phyloP scores from a whole-genome alignment of 169 alveolate genomes.

The Eimeria tenella region DNA sequence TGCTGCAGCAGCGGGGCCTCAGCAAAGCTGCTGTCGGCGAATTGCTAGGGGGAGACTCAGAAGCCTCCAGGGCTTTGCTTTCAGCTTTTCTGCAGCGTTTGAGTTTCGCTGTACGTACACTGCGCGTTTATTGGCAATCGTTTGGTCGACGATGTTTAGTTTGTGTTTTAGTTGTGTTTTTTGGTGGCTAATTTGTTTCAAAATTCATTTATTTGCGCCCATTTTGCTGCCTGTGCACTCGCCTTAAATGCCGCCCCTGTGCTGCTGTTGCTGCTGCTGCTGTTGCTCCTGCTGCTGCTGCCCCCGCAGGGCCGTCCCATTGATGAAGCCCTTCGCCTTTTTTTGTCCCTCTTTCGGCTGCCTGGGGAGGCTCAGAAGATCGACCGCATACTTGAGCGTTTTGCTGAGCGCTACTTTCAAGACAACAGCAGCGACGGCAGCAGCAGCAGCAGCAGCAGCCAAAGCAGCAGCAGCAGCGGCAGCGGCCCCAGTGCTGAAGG shows the following conservation, averaged over 20 bases:
- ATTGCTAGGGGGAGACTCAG: conserved; percentile 23
- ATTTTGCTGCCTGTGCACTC: too few species aligned
- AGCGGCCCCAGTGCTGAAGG: conserved; percentile 1
- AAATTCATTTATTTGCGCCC: not conserved
- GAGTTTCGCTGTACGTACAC: not conserved
- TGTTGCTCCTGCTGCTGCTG: not conserved
- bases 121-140: not conserved
- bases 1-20: conserved; percentile 32
- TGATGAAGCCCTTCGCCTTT: conserved; percentile 89
- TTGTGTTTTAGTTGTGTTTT: too few species aligned
- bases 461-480: conserved; percentile 34
- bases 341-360: conserved; percentile 91
- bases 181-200: not conserved
- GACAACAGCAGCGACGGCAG: conserved; percentile 87
- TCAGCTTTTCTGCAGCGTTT: not conserved
- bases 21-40: not conserved
- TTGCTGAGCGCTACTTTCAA: conserved; percentile 81
- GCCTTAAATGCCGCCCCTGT: not conserved
- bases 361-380: conserved; percentile 97
- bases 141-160: too few species aligned
- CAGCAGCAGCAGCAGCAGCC: conserved; percentile 26
- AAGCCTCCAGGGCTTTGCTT: not conserved
- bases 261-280: conserved; percentile 1
- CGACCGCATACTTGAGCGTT: conserved; percentile 82
- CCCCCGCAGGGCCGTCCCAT: conserved; percentile 80